A percentile compares a stretch with the other conserved stretches of the same genome.
phyloP scores from a whole-genome alignment of 176 grass and related monocot genomes.

The Chloris gayana region DNA sequence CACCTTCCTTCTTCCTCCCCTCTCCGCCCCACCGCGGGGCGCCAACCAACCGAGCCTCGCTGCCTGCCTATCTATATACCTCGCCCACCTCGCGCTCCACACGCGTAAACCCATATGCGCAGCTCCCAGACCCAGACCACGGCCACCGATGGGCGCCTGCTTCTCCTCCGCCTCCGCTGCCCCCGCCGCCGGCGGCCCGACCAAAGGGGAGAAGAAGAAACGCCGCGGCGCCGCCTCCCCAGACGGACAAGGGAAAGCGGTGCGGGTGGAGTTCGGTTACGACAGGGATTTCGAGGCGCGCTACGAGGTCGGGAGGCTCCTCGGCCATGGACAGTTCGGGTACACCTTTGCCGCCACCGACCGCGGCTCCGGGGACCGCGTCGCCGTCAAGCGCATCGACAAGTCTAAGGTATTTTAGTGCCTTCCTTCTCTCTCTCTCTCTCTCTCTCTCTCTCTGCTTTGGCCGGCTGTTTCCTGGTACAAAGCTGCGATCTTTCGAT shows the following conservation, averaged over 20 bases:
- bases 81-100: neutral
- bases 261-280: slow-evolving; percentile 70
- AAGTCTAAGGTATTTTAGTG: slow-evolving; percentile 73
- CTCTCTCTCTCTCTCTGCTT: no score
- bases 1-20: slow-evolving; percentile 40
- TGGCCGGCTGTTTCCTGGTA: neutral
- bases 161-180: slow-evolving; percentile 43
- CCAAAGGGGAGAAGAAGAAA: neutral
- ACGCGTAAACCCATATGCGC: slow-evolving; percentile 42
- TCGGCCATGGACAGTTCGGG: slow-evolving; percentile 96
- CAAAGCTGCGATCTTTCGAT: neutral
- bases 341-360: slow-evolving; percentile 95
- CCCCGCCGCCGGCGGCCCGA: neutral
- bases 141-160: slow-evolving; percentile 52
- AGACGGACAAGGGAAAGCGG: neutral
- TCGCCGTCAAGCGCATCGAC: slow-evolving; percentile 98
- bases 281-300: slow-evolving; percentile 71
- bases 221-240: neutral
- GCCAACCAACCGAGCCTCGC: slow-evolving; percentile 17
- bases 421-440: no score
- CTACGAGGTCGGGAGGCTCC: slow-evolving; percentile 84
- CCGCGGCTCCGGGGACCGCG: slow-evolving; percentile 59
- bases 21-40: neutral
- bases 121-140: slow-evolving; percentile 26
- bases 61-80: slow-evolving; percentile 41